Evolutionary conservation across 108 stramenopile species (phyloP).

Genomic region (Nitzschia sp.): DNA sequence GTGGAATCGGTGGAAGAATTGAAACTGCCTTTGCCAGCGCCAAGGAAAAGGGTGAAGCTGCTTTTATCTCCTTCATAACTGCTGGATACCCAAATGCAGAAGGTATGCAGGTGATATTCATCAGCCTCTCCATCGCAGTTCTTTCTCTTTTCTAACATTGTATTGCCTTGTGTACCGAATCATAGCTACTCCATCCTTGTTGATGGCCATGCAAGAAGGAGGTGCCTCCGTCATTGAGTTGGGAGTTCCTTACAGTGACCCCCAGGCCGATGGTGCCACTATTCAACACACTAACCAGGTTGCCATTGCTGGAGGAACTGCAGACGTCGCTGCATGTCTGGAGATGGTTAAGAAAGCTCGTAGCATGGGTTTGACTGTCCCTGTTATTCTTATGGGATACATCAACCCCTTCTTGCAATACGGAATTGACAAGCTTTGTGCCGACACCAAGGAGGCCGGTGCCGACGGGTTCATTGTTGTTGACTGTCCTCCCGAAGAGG

Average conservation of each 20-base stretch:
- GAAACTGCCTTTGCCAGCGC: conserved; percentile 81
- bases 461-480: conserved; percentile 97
- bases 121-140: not conserved
- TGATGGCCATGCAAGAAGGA: conserved; percentile 94
- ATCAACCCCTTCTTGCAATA: conserved; percentile 96
- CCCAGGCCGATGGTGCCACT: conserved; percentile 98
- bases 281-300: conserved; percentile 94
- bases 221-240: conserved; percentile 96
- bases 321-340: conserved; percentile 79
- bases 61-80: conserved; percentile 87
- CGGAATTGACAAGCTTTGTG: conserved; percentile 87
- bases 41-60: conserved; percentile 79
- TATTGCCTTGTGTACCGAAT: not conserved
- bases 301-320: conserved; percentile 89
- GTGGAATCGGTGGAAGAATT: conserved; percentile 74
- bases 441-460: conserved; percentile 74
- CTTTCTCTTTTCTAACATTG: not conserved
- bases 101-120: conserved; percentile 45
- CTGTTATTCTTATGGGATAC: conserved; percentile 99
- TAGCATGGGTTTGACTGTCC: conserved; percentile 89
- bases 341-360: conserved; percentile 86
- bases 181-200: conserved; percentile 88
- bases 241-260: conserved; percentile 98
- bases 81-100: conserved; percentile 80
- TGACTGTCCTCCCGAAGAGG: conserved; percentile 97